Evolutionary conservation across 306 rosid genomes (phyloP), one percentile per base, ranked within the genome.

Genomic region (Hippophae gyantsensis): DNA sequence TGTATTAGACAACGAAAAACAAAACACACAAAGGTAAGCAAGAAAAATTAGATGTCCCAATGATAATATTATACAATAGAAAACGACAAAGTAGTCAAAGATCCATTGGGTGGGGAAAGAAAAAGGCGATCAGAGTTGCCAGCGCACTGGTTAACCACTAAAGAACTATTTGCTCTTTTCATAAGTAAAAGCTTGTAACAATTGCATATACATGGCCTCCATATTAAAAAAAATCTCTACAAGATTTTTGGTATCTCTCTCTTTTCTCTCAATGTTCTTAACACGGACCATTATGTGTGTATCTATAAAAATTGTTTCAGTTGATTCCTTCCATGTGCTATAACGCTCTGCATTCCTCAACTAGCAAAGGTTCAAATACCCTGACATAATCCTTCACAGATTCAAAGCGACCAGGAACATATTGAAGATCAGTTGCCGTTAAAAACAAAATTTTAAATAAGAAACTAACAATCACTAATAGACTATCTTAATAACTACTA

Each of bases 331-430:
- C 99, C 99, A 92, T 0, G 96, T 81, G 68, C 96, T 92, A 74
- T 85, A 92, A 45, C 67, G 99, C 99, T 48, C 96, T 86, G 57
- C 99, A 92, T 73, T 92, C 99, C 83, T 92, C 99, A 75, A 88
- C 88, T 65, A 92, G 89, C 78, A 92, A 79, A 67, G 99, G 99
- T 76, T 92, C 99, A 71, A 92, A 92, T 63, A 92, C 93, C 79
- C 73, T 76, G 47, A 80, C 77, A 78, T 92, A 92, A 77, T 86
- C 96, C 81, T 92, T 96, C 57, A 83, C 78, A 5, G 96, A 92
- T 72, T 86, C 99, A 83, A 92, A 92, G 57, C 66, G 84, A 55
- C 89, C 99, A 51, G 99, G 96, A 61, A 92, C 95, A 62, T 88
- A 78, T 58, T 85, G 96, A 54, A 92, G 89, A 54, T 92, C 99